Evolutionary conservation across 1,284 basidiomycete genomes (phyloP).

Genomic region (Pseudozyma tsukubaensis): DNA sequence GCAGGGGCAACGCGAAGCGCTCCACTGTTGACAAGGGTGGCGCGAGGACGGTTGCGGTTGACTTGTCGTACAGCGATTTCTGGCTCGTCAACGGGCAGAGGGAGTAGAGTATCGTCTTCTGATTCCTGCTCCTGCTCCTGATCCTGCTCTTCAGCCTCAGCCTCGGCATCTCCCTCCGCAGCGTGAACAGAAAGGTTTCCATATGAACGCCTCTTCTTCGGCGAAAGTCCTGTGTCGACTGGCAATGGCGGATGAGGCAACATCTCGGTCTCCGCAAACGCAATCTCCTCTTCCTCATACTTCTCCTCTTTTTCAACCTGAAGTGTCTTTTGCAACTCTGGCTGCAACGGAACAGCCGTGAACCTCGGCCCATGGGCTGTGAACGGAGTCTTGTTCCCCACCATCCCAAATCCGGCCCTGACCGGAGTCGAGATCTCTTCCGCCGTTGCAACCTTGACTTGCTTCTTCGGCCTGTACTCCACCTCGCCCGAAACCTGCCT

Average conservation of each 20-base stretch:
- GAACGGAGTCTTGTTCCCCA: constrained; percentile 25
- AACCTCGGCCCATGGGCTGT: constrained; percentile 22
- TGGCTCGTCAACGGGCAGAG: constrained; percentile 7
- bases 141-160: constrained; percentile 1
- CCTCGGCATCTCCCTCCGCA: constrained; percentile 3
- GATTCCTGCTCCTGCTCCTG: background rate
- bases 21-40: constrained; percentile 49
- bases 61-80: constrained; percentile 7
- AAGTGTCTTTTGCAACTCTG: constrained; percentile 22
- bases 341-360: constrained; percentile 24
- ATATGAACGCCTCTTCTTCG: constrained; percentile 45
- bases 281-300: constrained; percentile 7
- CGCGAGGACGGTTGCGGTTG: constrained; percentile 27
- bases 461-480: background rate
- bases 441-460: background rate
- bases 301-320: background rate
- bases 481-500: constrained; percentile 27
- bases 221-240: constrained; percentile 25
- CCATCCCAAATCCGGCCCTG: constrained; percentile 4
- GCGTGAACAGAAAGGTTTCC: constrained; percentile 44
- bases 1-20: constrained; percentile 15
- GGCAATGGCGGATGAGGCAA: constrained; percentile 28
- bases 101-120: constrained; percentile 28
- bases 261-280: constrained; percentile 3
- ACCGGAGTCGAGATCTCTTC: constrained; percentile 16